Evolutionary conservation across 73 alveolate species (phyloP), one percentile per base, ranked within the genome.

Genomic region (Loxodes magnus): DNA sequence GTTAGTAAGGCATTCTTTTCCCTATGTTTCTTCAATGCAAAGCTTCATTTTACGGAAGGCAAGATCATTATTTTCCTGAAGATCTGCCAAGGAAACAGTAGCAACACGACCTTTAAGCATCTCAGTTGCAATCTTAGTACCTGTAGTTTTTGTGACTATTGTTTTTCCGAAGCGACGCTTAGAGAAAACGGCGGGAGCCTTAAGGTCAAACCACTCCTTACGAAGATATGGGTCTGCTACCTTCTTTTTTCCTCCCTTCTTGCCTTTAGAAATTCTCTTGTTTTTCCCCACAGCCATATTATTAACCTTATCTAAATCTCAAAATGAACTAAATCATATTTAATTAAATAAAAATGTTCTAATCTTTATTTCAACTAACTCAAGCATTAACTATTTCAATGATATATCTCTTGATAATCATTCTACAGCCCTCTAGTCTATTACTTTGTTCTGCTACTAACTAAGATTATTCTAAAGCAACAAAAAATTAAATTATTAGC

Each of bases 11-110:
- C 92, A 78, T 49, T 74, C 73, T 28, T 56, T 51, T 35, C 94
- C 95, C 67, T 94, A 90, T 43, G 91, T 97, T 26, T 89, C 99
- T 39, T 94, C 98, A 50, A 80, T 75, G 44, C 82, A 85, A 55
- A 91, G 70, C 83, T 93, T 80, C 55, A 94, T 90, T 77, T 92
- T 94, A 56, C 88, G 57, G 68, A 57, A 71, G 50, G 88, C 84
- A 36, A 56, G 64, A 30, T 79, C 80, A 58, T 77, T 88, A 22
- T 62, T 72, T 34, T 46, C 46, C 52, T 73, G 79, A 43, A 77
- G 30, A 27, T 78, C 92, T 7, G 84, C 80, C 46, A 79, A 57
- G 50, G 43, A 44, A 27, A 88, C 77, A 64, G 85, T 94, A 63
- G 86, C 74, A 30, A 89, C 98, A 38, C 98, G 62, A 35, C 98